Conservation (phyloP, 78 protist species). For the Chrysochromulina parva region DNA sequence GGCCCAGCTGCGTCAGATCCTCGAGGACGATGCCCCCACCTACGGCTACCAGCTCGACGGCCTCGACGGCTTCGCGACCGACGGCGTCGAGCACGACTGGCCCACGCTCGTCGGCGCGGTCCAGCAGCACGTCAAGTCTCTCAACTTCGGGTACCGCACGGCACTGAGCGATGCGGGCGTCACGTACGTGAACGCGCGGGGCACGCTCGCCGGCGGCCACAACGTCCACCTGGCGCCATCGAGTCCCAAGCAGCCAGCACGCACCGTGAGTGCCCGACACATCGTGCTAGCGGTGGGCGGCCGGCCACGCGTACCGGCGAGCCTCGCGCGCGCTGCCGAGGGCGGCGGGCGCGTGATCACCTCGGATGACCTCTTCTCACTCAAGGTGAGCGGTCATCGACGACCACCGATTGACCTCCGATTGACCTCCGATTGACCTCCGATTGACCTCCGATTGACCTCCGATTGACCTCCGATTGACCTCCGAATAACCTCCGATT, state of each 20-base stretch:
- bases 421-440: too few relatives aligned
- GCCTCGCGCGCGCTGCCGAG: neutral
- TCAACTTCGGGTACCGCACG: conserved; percentile 81
- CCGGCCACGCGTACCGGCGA: conserved; percentile 56
- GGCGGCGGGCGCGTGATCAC: neutral
- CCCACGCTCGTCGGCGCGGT: conserved; percentile 55
- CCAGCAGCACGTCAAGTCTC: conserved; percentile 70
- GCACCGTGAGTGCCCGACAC: neutral
- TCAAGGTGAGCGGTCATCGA: neutral
- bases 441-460: too few relatives aligned
- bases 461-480: too few relatives aligned
- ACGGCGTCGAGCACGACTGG: conserved; percentile 37
- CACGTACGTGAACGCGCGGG: conserved; percentile 79
- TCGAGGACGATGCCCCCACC: conserved; percentile 57
- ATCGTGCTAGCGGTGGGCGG: conserved; percentile 90
- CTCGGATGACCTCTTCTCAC: neutral
- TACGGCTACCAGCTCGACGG: conserved; percentile 65
- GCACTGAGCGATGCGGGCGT: conserved; percentile 64
- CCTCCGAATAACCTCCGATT: too few relatives aligned
- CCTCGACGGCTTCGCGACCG: neutral
- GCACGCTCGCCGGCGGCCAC: conserved; percentile 71
- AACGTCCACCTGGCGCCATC: conserved; percentile 38
- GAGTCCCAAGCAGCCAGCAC: neutral
- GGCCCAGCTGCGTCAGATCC: conserved; percentile 40
- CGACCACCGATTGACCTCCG: too few relatives aligned